phyloP scores from a whole-genome alignment of 2,329 filamentous ascomycete genomes.

The Lomentospora prolificans region DNA sequence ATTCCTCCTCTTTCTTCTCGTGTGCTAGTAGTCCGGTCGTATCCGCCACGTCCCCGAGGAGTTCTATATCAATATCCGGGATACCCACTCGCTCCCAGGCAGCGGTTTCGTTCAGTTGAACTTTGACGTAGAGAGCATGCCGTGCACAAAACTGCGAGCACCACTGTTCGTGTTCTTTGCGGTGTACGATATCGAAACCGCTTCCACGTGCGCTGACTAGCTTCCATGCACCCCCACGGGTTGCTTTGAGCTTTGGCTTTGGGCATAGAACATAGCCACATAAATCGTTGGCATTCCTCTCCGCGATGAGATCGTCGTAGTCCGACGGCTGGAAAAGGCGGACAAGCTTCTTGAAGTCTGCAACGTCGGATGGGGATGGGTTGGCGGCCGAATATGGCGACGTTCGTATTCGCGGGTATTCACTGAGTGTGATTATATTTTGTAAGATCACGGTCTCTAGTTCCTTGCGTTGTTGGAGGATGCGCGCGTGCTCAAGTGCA shows the following conservation, averaged over 20 bases:
- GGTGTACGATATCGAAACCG: constrained; percentile 58
- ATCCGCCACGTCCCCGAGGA: constrained; percentile 57
- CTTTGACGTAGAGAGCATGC: constrained; percentile 74
- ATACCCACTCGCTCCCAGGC: constrained; percentile 69
- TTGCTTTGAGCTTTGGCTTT: constrained; percentile 46
- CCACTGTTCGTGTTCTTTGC: constrained; percentile 72
- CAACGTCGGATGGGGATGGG: constrained; percentile 48
- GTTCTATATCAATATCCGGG: constrained; percentile 44
- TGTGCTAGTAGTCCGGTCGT: constrained; percentile 31
- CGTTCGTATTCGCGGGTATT: constrained; percentile 33
- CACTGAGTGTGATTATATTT: constrained; percentile 61
- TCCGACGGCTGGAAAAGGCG: constrained; percentile 74
- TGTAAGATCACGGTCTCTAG: constrained; percentile 65
- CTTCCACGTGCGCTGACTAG: constrained; percentile 44
- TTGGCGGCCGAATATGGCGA: constrained; percentile 30
- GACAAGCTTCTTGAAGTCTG: constrained; percentile 56
- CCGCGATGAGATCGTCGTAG: constrained; percentile 79
- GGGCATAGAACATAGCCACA: constrained; percentile 82
- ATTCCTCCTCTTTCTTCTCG: constrained; percentile 24
- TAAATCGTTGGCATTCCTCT: constrained; percentile 72
- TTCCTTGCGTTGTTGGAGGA: constrained; percentile 74
- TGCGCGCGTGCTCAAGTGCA: constrained; percentile 71
- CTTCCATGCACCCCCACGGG: constrained; percentile 55
- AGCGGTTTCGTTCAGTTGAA: constrained; percentile 77
- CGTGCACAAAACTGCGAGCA: constrained; percentile 72